Percentiles rank a stretch among this genome's conserved stretches.
Evolutionary conservation across 2,329 filamentous ascomycete genomes (phyloP).

Genomic region (Penicillium expansum): DNA sequence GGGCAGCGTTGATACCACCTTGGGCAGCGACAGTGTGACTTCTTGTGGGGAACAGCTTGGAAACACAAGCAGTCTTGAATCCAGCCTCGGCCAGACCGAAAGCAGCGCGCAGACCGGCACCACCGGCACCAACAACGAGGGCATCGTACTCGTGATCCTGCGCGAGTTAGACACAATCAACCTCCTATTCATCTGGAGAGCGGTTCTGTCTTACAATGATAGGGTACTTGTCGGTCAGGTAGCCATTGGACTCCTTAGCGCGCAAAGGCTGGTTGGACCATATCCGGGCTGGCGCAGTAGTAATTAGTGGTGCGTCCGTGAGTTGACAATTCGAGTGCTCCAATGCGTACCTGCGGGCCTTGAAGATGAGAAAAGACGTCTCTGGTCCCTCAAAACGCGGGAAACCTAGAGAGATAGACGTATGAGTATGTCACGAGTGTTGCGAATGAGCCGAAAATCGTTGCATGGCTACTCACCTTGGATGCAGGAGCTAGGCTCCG

Average conservation of each 20-base stretch:
- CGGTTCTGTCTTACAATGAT: constrained; percentile 70
- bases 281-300: constrained; percentile 64
- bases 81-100: constrained; percentile 64
- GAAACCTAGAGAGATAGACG: constrained; percentile 54
- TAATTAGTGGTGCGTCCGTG: constrained; percentile 23
- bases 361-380: constrained; percentile 82
- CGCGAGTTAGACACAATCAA: constrained; percentile 20
- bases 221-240: constrained; percentile 85
- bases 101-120: constrained; percentile 62
- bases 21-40: constrained; percentile 66
- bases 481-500: constrained; percentile 51
- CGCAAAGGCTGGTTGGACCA: constrained; percentile 81
- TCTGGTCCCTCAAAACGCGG: constrained; percentile 61
- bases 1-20: constrained; percentile 57
- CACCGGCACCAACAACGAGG: constrained; percentile 70
- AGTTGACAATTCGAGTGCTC: constrained; percentile 16
- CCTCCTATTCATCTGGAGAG: neutral
- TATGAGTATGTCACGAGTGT: constrained; percentile 24
- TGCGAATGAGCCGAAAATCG: constrained; percentile 22
- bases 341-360: constrained; percentile 67
- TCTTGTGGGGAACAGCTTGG: constrained; percentile 63
- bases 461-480: constrained; percentile 41
- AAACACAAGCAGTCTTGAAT: constrained; percentile 64
- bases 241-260: constrained; percentile 88
- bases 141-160: constrained; percentile 99